Percentiles rank a stretch among this genome's conserved stretches.
phyloP scores from a whole-genome alignment of 768 basidiomycete genomes.

The Lactarius hatsudake region DNA sequence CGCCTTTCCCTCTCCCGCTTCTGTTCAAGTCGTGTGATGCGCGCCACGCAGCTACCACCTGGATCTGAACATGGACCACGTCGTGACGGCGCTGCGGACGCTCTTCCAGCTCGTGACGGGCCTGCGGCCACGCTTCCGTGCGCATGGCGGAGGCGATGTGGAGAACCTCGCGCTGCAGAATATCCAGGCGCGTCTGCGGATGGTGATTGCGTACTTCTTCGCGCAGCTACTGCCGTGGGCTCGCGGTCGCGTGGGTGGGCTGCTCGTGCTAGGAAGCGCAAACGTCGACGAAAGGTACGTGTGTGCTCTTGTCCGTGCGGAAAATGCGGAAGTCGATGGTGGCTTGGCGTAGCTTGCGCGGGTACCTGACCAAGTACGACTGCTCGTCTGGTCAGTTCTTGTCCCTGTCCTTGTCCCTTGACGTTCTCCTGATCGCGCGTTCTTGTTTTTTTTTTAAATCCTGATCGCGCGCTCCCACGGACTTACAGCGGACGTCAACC shows the following conservation, averaged over 20 bases:
- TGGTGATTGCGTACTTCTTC: constrained; percentile 94
- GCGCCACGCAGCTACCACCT: constrained; percentile 70
- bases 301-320: neutral
- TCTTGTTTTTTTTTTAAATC: neutral
- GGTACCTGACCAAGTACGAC: constrained; percentile 98
- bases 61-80: constrained; percentile 92
- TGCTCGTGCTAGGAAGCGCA: constrained; percentile 95
- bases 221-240: constrained; percentile 94
- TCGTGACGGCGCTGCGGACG: constrained; percentile 80
- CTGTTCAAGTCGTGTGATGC: neutral
- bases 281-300: constrained; percentile 94
- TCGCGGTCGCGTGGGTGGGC: constrained; percentile 74
- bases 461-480: constrained; percentile 22
- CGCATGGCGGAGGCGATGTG: constrained; percentile 79
- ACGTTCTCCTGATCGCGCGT: constrained; percentile 18
- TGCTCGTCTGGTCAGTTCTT: constrained; percentile 71
- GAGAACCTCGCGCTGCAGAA: constrained; percentile 98
- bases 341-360: constrained; percentile 65
- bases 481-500: constrained; percentile 86
- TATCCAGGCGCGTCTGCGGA: constrained; percentile 91
- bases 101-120: constrained; percentile 84
- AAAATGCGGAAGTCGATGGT: neutral
- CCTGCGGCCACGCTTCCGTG: constrained; percentile 68
- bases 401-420: neutral
- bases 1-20: constrained; percentile 43